Evolutionary conservation across 371 early-diverging fungal genomes (phyloP).

Genomic region (Funneliformis caledonium): DNA sequence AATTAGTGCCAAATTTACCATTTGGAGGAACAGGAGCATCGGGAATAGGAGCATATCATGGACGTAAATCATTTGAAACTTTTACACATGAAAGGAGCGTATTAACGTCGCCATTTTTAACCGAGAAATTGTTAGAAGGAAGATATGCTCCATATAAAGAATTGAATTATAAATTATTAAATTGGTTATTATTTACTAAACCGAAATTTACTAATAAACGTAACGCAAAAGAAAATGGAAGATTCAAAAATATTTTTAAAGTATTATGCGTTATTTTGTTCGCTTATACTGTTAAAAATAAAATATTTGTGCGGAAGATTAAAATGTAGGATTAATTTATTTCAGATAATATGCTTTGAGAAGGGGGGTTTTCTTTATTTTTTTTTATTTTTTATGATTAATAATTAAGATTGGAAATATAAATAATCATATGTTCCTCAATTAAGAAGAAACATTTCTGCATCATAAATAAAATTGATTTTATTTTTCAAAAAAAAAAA

Average conservation of each 20-base stretch:
- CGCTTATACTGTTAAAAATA: not conserved
- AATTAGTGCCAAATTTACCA: slow-evolving; percentile 67
- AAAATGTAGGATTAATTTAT: not conserved
- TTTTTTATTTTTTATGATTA: too few relatives aligned
- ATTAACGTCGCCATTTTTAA: slow-evolving; percentile 42
- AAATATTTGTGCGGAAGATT: not conserved
- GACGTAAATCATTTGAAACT: slow-evolving; percentile 71
- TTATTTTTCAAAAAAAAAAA: too few relatives aligned
- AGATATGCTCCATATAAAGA: slow-evolving; percentile 41
- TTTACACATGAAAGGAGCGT: slow-evolving; percentile 76
- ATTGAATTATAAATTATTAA: not conserved
- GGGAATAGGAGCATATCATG: slow-evolving; percentile 91
- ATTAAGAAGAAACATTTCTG: too few relatives aligned
- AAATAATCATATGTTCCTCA: too few relatives aligned
- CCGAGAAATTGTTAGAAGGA: slow-evolving; percentile 18
- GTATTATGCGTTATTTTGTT: not conserved
- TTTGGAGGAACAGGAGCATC: slow-evolving; percentile 94
- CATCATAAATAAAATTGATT: too few relatives aligned
- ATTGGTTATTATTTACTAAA: slow-evolving; percentile 13
- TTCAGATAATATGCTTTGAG: too few relatives aligned
- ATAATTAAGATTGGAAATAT: too few relatives aligned
- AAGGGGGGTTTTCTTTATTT: too few relatives aligned
- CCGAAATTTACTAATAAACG: not conserved
- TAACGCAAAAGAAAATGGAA: not conserved
- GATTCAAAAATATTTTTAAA: not conserved